Percentiles rank a stretch among this genome's conserved stretches.
phyloP scores from a whole-genome alignment of 2,329 filamentous ascomycete genomes.

The Botrytis galanthina region DNA sequence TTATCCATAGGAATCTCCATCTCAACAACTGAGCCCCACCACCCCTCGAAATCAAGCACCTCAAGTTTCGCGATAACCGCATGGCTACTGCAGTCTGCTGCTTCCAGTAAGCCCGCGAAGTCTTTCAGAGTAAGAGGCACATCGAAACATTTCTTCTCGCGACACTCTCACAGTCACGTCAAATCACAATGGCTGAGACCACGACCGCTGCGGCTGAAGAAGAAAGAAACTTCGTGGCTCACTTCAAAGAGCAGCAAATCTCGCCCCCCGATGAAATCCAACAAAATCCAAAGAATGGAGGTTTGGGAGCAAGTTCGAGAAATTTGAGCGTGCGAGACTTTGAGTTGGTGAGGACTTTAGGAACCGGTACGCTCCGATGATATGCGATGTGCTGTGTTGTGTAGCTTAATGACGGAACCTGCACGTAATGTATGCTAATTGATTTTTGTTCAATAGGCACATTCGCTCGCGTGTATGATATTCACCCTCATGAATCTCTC shows the following conservation, averaged over 20 bases:
- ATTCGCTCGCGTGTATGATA: slow-evolving; percentile 65
- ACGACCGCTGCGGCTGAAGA: slow-evolving; percentile 25
- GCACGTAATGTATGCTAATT: slow-evolving; percentile 20
- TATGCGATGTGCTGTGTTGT: slow-evolving; percentile 16
- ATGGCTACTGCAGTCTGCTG: slow-evolving; percentile 17
- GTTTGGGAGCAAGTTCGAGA: slow-evolving; percentile 33
- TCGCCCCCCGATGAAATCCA: slow-evolving; percentile 31
- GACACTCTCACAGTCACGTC: background rate
- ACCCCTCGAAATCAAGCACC: background rate
- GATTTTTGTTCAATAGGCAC: slow-evolving; percentile 54
- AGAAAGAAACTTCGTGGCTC: slow-evolving; percentile 35
- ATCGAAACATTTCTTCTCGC: slow-evolving; percentile 3
- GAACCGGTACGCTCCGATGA: slow-evolving; percentile 55
- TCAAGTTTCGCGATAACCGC: slow-evolving; percentile 17
- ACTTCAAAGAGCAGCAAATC: slow-evolving; percentile 28
- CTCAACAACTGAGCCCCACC: slow-evolving; percentile 12
- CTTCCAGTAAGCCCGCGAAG: slow-evolving; percentile 16
- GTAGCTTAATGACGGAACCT: slow-evolving; percentile 14
- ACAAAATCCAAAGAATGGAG: slow-evolving; percentile 33
- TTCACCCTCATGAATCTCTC: slow-evolving; percentile 9
- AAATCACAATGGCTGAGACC: slow-evolving; percentile 12
- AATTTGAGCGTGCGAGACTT: slow-evolving; percentile 58
- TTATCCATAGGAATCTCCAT: background rate
- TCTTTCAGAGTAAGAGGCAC: background rate
- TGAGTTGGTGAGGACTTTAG: slow-evolving; percentile 70